Conservation (phyloP, 108 stramenopile genomes). For the Nannochloropsis granulata region DNA sequence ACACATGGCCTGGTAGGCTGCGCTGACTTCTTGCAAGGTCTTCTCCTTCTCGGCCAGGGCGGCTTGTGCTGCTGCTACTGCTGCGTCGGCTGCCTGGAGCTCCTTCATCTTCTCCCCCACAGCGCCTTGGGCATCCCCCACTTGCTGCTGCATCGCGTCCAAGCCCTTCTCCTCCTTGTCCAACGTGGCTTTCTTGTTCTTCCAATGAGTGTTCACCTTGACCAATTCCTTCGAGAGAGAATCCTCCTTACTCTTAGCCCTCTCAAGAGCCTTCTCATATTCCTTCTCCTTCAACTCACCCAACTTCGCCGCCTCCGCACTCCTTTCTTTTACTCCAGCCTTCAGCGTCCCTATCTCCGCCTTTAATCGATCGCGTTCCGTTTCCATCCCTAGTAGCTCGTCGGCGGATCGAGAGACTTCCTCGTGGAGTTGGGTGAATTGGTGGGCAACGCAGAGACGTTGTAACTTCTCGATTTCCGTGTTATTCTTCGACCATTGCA, state of each 20-base stretch:
- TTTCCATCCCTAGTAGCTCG: constrained; percentile 23
- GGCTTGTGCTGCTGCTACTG: background rate
- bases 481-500: constrained; percentile 76
- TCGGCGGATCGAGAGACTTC: constrained; percentile 34
- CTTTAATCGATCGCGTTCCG: constrained; percentile 14
- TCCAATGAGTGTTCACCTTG: constrained; percentile 63
- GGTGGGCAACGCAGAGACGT: constrained; percentile 76
- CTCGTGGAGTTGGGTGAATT: constrained; percentile 52
- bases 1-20: constrained; percentile 15
- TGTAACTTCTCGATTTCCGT: constrained; percentile 86
- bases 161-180: constrained; percentile 51
- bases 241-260: constrained; percentile 42
- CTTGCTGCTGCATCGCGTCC: background rate
- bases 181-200: constrained; percentile 46
- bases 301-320: background rate
- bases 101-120: background rate
- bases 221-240: constrained; percentile 79
- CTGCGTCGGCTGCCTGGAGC: background rate
- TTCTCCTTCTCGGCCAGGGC: constrained; percentile 9
- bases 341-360: constrained; percentile 36
- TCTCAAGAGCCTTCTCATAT: background rate
- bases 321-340: constrained; percentile 46
- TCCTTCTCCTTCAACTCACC: background rate
- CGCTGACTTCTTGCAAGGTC: background rate
- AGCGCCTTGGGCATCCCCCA: background rate